Conservation (phyloP, 176 grass and related monocot genomes). For the Musa acuminata region DNA sequence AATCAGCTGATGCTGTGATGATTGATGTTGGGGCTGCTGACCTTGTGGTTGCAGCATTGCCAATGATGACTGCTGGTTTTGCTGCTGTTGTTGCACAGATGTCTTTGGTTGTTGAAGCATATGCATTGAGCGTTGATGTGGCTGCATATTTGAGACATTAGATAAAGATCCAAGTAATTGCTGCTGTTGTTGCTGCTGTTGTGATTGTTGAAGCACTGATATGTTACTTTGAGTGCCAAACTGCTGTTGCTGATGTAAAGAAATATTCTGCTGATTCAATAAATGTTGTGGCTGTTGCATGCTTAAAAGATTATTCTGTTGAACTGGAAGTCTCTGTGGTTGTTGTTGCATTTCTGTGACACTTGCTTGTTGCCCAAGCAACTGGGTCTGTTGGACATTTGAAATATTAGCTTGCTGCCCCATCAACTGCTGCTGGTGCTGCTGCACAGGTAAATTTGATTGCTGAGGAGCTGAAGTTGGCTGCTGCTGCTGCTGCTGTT, state of each 20-base stretch:
- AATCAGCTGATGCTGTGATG: constrained; percentile 63
- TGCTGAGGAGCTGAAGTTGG: constrained; percentile 38
- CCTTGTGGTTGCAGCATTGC: constrained; percentile 49
- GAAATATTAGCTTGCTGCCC: constrained; percentile 34
- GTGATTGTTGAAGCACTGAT: constrained; percentile 39
- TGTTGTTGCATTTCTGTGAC: constrained; percentile 8
- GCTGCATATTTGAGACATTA: constrained; percentile 45
- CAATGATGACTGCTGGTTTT: constrained; percentile 56
- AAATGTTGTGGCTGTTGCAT: constrained; percentile 35
- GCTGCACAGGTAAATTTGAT: constrained; percentile 50
- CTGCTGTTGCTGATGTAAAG: constrained; percentile 53
- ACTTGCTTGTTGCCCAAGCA: constrained; percentile 9
- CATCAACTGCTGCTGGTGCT: constrained; percentile 42
- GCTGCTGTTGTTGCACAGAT: constrained; percentile 46
- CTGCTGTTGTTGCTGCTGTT: constrained; percentile 42
- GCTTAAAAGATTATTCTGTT: constrained; percentile 10
- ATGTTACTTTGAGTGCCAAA: constrained; percentile 47
- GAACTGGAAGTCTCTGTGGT: not conserved
- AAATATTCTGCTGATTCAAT: constrained; percentile 59
- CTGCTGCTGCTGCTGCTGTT: constrained; percentile 45
- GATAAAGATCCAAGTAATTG: constrained; percentile 46
- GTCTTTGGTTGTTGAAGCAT: constrained; percentile 45
- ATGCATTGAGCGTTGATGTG: constrained; percentile 38
- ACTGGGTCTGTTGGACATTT: constrained; percentile 50
- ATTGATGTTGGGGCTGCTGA: constrained; percentile 58